Percentiles rank a stretch among this genome's conserved stretches.
These are phyloP conservation scores for Hypoxylon fuscum DNA, from an alignment of 495 filamentous ascomycete genomes.

Conservation along the genomic window DNA sequence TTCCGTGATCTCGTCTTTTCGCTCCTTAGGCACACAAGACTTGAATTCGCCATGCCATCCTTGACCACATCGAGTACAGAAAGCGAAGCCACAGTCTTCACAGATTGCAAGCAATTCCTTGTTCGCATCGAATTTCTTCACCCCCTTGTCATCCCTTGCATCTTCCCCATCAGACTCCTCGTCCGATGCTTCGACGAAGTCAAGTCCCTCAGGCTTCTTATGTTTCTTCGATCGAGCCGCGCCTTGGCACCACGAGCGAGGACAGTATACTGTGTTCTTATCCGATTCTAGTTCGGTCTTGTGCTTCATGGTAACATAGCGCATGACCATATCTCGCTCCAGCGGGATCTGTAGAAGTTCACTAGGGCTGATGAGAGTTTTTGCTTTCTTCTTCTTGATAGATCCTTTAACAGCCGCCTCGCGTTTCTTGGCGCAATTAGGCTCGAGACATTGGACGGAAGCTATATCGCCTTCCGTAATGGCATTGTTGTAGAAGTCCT, in stretches of 20 bases:
- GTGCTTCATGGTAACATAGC: constrained; percentile 88
- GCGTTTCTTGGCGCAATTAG: constrained; percentile 75
- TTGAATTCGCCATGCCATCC: constrained; percentile 91
- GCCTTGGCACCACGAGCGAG: constrained; percentile 91
- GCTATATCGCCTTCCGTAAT: constrained; percentile 86
- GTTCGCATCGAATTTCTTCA: constrained; percentile 31
- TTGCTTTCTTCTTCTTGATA: constrained; percentile 52
- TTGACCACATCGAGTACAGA: constrained; percentile 71
- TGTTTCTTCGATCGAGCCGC: constrained; percentile 84
- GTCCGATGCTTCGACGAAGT: constrained; percentile 57
- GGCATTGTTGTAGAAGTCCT: constrained; percentile 87
- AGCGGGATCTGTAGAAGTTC: constrained; percentile 90
- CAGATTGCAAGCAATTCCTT: constrained; percentile 75
- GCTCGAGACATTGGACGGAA: constrained; percentile 77
- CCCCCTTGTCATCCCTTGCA: constrained; percentile 41
- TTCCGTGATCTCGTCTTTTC: constrained; percentile 71
- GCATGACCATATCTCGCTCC: constrained; percentile 74
- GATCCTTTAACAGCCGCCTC: constrained; percentile 40
- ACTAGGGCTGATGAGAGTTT: constrained; percentile 78
- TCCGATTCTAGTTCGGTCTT: constrained; percentile 92
- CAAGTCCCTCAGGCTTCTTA: constrained; percentile 69
- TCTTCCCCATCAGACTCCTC: constrained; percentile 56
- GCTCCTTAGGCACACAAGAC: constrained; percentile 65
- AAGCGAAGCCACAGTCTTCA: constrained; percentile 89
- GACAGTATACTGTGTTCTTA: constrained; percentile 92